These are phyloP conservation scores for Fusarium longipes DNA, from an alignment of 2,329 filamentous ascomycete genomes.

Conservation along the genomic window DNA sequence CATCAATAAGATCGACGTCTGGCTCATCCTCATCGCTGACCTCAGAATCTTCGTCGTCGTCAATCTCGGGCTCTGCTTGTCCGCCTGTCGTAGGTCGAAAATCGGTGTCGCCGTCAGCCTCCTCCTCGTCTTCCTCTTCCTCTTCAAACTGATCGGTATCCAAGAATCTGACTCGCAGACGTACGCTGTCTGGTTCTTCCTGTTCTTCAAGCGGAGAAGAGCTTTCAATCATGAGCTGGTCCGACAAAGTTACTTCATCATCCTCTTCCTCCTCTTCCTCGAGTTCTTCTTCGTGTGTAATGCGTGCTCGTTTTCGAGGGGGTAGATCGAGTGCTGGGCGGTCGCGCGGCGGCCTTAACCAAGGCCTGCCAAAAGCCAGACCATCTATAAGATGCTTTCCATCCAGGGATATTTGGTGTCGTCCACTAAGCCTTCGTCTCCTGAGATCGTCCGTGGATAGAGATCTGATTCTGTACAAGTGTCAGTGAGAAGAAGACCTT, in stretches of 20 bases:
- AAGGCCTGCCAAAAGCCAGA: constrained; percentile 81
- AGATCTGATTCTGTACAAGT: constrained; percentile 74
- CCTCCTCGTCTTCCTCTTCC: constrained; percentile 29
- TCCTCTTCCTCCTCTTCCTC: constrained; percentile 52
- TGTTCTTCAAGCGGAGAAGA: constrained; percentile 24
- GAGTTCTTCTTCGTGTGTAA: constrained; percentile 58
- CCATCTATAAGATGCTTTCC: constrained; percentile 88
- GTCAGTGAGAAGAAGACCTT: constrained; percentile 16
- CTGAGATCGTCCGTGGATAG: constrained; percentile 80
- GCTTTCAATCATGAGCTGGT: constrained; percentile 51
- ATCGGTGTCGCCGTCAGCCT: constrained; percentile 48
- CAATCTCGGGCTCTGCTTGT: neutral
- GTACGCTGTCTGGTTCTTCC: constrained; percentile 36
- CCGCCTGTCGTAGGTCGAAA: constrained; percentile 10
- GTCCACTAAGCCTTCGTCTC: constrained; percentile 77
- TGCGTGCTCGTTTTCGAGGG: constrained; percentile 74
- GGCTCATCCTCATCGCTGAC: constrained; percentile 28
- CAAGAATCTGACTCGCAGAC: constrained; percentile 35
- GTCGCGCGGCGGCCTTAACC: constrained; percentile 67
- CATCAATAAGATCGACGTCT: constrained; percentile 34
- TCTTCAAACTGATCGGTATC: constrained; percentile 35
- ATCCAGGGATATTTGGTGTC: constrained; percentile 81
- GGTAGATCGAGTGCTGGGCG: constrained; percentile 78
- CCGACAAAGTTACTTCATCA: constrained; percentile 45
- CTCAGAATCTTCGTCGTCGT: constrained; percentile 37